Evolutionary conservation across 345 rosid species (phyloP), one percentile per base, ranked within the genome.

Genomic region (Hypericum perforatum): DNA sequence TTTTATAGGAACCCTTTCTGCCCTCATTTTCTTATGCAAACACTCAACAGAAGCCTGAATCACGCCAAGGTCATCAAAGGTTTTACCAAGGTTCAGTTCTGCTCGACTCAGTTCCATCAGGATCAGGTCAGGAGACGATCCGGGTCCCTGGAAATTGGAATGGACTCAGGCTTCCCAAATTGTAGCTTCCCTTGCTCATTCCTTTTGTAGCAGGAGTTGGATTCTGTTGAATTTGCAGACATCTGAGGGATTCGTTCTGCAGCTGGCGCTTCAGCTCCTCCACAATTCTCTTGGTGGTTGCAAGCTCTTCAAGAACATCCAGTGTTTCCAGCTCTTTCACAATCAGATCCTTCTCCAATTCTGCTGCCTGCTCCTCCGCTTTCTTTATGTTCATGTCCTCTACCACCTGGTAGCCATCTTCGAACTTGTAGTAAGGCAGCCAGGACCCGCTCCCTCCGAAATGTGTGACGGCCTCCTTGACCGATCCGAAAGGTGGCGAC

Each of bases 251-350:
- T 60, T 91, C 96, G 70, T 79, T 76, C 46, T 82, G 85, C 13
- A 87, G 85, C 70, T 87, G 92, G 47, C 81, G 71, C 80, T 91
- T 91, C 38, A 91, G 58, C 43, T 91, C 95, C 63, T 91, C 95
- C 0, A 91, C 98, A 11, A 85, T 80, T 61, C 78, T 76, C 59
- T 91, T 91, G 0, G 98, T 87, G 0, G 92, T 67, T 49, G 89
- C 96, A 1, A 91, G 82, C 60, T 82, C 98, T 76, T 91, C 96
- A 0, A 91, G 74, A 39, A 91, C 95, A 73, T 91, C 98, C 0
- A 91, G 88, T 6, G 95, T 85, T 56, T 87, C 95, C 12, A 91
- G 43, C 70, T 91, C 98, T 73, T 91, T 91, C 70, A 91, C 89
- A 9, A 82, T 91, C 53, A 91, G 71, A 78, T 91, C 83, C 64